Evolutionary conservation across 768 basidiomycete genomes (phyloP), one percentile per base, ranked within the genome.

Genomic region (Podaxis sp.): DNA sequence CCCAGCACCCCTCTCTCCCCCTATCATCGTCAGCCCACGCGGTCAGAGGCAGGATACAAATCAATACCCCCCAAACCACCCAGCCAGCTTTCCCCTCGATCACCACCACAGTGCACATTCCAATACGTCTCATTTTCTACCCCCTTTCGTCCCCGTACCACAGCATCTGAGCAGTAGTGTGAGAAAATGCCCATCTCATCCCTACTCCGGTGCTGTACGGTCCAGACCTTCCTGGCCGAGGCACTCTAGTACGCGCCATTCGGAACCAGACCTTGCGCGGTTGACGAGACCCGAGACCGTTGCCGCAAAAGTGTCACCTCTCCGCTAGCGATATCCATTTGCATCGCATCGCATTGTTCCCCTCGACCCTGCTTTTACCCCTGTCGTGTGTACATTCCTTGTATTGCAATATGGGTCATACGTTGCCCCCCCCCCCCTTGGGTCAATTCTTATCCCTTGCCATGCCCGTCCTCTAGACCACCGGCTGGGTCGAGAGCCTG

Each of bases 1-100:
- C 14, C 57, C 61, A 9, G 52, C 60, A 35, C 62, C 62, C 5
- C 64, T 36, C 5, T 61, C 61, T 1, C 63, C 60, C 10, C 61
- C 63, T 7, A 59, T 52, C 57, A 28, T 59, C n/a, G 36, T 62
- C 14, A 46, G 42, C 36, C 46, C 35, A 18, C 48, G 50, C 27
- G 14, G 40, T 9, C n/a, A 25, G 4, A 21, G n/a, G 36, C 42
- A 27, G 10, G 23, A 18, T 38, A 14, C 18, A 3, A 50, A n/a
- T 21, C 35, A 37, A 13, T 52, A 46, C 13, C 51, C 50, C 23
- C 42, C 51, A 35, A 21, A 10, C 7, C 38, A 53, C 5, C 58
- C 50, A 14, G 27, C n/a, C 42, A 28, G 47, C 16, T 57, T 36
- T 21, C 6, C 55, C 32, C 47, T 32, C 13, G 47, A 57, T 36